Percentiles rank a stretch among this genome's conserved stretches.
phyloP scores from a whole-genome alignment of 306 rosid genomes.

The Fragaria iinumae region DNA sequence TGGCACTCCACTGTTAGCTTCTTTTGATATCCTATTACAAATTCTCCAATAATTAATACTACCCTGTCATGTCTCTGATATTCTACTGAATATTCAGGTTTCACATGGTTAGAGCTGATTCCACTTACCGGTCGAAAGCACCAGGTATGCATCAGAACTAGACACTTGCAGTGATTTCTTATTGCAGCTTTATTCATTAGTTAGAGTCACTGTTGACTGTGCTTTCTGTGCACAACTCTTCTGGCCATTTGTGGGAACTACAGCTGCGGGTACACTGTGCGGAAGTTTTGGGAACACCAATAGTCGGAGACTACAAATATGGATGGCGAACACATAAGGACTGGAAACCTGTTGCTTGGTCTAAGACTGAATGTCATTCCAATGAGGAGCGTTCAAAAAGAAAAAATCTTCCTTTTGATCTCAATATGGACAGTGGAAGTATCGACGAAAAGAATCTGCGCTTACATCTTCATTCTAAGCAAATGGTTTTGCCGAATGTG shows the following conservation, averaged over 20 bases:
- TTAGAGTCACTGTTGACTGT: conserved; percentile 11
- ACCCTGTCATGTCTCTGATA: conserved; percentile 11
- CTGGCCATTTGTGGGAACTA: conserved; percentile 3
- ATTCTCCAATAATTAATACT: neutral
- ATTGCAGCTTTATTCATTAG: neutral
- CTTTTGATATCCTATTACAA: neutral
- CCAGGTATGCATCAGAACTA: conserved; percentile 55
- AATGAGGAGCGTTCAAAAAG: conserved; percentile 40
- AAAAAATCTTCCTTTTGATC: conserved; percentile 67
- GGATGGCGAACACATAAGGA: conserved; percentile 87
- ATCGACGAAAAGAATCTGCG: conserved; percentile 57
- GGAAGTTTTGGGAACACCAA: conserved; percentile 84
- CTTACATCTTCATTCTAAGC: conserved; percentile 87
- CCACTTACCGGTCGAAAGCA: conserved; percentile 96
- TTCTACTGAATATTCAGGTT: conserved; percentile 55
- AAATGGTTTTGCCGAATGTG: conserved; percentile 68
- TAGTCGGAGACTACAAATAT: conserved; percentile 92
- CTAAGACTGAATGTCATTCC: conserved; percentile 31
- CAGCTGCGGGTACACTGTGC: conserved; percentile 98
- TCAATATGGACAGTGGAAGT: conserved; percentile 63
- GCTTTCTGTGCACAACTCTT: neutral
- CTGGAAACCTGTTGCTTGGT: conserved; percentile 43
- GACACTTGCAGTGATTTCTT: conserved; percentile 9
- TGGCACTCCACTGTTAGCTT: neutral
- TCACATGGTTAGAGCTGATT: conserved; percentile 82